phyloP scores from a whole-genome alignment of 371 early-diverging fungal species.

The Saksenaea vasiformis region DNA sequence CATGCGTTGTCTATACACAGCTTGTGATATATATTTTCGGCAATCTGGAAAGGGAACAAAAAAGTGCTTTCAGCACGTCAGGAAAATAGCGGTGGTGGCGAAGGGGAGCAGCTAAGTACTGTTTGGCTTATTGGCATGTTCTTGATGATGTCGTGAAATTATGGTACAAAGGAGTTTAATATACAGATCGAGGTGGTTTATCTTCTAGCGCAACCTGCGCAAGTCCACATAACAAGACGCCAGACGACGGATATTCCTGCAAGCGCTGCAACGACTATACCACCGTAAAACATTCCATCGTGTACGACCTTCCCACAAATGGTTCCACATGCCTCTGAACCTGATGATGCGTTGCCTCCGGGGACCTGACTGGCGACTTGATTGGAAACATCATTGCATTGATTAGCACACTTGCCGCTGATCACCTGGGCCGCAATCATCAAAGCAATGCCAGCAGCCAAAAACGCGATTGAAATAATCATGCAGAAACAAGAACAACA shows the following conservation, averaged over 20 bases:
- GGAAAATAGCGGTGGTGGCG: no score
- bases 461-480: slow-evolving; percentile 23
- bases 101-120: no score
- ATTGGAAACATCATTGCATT: slow-evolving; percentile 21
- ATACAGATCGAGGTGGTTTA: background rate
- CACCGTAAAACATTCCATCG: slow-evolving; percentile 29
- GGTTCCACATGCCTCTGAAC: slow-evolving; percentile 15
- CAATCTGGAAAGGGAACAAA: no score
- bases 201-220: slow-evolving; percentile 17
- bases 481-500: slow-evolving; percentile 32
- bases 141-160: no score
- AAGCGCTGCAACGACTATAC: slow-evolving; percentile 28
- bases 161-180: background rate
- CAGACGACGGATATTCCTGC: slow-evolving; percentile 28
- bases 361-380: slow-evolving; percentile 3
- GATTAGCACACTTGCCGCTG: slow-evolving; percentile 17
- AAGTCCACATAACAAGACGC: slow-evolving; percentile 27
- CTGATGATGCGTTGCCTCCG: background rate
- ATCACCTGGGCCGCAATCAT: slow-evolving; percentile 26
- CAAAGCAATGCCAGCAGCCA: slow-evolving; percentile 29
- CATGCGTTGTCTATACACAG: no score
- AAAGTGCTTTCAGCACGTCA: no score
- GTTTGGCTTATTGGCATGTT: no score
- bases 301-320: slow-evolving; percentile 30
- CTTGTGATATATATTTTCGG: no score